Evolutionary conservation across 2,329 filamentous ascomycete species (phyloP).

Genomic region (Cladosporium sp.): DNA sequence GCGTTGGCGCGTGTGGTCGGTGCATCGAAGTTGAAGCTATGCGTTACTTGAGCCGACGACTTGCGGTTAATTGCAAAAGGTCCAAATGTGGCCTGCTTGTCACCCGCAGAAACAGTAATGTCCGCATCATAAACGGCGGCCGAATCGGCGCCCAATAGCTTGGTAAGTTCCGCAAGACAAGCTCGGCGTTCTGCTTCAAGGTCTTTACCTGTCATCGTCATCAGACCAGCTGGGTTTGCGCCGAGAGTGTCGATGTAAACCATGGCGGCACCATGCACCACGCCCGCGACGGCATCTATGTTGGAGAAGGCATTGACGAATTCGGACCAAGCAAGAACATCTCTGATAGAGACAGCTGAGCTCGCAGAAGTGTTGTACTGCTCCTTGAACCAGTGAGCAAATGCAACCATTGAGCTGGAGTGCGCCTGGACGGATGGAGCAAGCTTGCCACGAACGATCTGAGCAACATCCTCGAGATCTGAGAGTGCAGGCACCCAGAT

Average conservation of each 20-base stretch:
- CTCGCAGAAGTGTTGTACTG: constrained; percentile 71
- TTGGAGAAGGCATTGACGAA: constrained; percentile 65
- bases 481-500: constrained; percentile 95
- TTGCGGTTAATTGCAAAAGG: constrained; percentile 7
- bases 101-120: constrained; percentile 55
- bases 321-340: constrained; percentile 87
- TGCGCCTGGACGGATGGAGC: constrained; percentile 50
- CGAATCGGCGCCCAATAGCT: constrained; percentile 56
- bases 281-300: constrained; percentile 24
- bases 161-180: constrained; percentile 65
- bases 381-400: constrained; percentile 88
- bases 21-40: constrained; percentile 71
- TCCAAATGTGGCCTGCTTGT: constrained; percentile 30
- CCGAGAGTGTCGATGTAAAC: constrained; percentile 95
- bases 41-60: background rate
- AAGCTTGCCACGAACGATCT: constrained; percentile 80
- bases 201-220: constrained; percentile 66
- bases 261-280: constrained; percentile 86
- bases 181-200: constrained; percentile 66
- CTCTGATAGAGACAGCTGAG: constrained; percentile 82
- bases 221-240: constrained; percentile 85
- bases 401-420: constrained; percentile 70
- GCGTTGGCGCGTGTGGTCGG: constrained; percentile 87
- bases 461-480: constrained; percentile 76
- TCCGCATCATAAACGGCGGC: constrained; percentile 60